Conservation (phyloP, 495 filamentous ascomycete genomes). For the Aspergillus carlsbadensis region DNA sequence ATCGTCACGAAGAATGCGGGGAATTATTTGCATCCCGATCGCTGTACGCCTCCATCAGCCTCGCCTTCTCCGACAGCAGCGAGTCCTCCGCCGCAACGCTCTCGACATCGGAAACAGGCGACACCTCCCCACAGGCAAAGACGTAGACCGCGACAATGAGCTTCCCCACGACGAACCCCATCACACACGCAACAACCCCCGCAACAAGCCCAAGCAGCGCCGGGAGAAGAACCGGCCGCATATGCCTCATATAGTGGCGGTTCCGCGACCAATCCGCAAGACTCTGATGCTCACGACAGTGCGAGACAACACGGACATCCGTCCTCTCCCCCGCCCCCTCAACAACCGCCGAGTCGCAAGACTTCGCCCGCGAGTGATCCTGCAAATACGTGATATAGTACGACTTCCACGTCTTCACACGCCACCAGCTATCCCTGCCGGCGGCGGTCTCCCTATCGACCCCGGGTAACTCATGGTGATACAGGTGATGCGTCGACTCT, state of each 20-base stretch:
- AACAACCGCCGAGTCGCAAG: neutral
- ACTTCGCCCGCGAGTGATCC: slow-evolving; percentile 1
- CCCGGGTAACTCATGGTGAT: neutral
- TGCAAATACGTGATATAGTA: neutral
- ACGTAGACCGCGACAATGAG: slow-evolving; percentile 32
- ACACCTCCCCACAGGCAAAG: neutral
- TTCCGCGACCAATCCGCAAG: slow-evolving; percentile 19
- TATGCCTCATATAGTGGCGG: slow-evolving; percentile 26
- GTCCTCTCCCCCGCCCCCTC: neutral
- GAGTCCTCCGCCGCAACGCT: neutral
- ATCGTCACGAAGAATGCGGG: too few relatives aligned
- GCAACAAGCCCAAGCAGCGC: slow-evolving; percentile 36
- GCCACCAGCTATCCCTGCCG: slow-evolving; percentile 10
- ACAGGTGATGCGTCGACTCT: slow-evolving; percentile 11
- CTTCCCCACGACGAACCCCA: slow-evolving; percentile 44
- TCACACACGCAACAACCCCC: slow-evolving; percentile 39
- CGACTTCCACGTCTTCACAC: slow-evolving; percentile 29
- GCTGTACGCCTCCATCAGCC: neutral
- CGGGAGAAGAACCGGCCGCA: slow-evolving; percentile 37
- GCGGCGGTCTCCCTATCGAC: neutral
- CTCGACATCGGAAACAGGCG: neutral
- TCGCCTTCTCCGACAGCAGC: neutral
- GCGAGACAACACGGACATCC: slow-evolving; percentile 9
- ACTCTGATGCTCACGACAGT: slow-evolving; percentile 6
- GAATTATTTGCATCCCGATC: neutral